Conservation (phyloP, 2,329 filamentous ascomycete species). For the Arthroderma sp. region DNA sequence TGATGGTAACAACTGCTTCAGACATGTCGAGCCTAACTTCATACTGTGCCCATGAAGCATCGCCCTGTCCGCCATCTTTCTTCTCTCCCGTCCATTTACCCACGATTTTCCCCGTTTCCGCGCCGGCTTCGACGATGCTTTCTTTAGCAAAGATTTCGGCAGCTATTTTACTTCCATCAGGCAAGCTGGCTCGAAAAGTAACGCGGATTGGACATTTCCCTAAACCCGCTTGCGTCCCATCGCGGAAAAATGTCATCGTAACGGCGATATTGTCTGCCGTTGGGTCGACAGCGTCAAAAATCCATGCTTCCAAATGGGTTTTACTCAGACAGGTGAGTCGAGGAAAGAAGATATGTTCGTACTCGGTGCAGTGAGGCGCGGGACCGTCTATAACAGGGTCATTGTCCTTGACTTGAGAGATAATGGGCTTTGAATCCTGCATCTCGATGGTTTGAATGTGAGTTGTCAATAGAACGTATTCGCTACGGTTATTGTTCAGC, state of each 20-base stretch:
- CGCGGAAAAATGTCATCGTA: conserved; percentile 6
- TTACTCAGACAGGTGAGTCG: neutral
- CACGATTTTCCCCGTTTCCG: neutral
- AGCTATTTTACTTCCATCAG: neutral
- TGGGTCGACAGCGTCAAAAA: conserved; percentile 4
- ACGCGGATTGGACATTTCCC: conserved; percentile 3
- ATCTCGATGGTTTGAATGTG: neutral
- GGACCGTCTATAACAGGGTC: neutral
- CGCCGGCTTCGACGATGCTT: neutral
- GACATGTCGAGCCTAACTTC: neutral
- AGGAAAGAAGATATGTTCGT: neutral
- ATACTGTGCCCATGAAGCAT: neutral
- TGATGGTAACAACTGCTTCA: neutral
- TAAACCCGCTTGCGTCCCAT: neutral
- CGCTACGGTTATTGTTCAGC: neutral
- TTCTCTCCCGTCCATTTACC: neutral
- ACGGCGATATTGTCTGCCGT: neutral
- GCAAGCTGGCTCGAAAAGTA: neutral
- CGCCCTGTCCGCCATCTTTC: neutral
- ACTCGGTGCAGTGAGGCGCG: neutral
- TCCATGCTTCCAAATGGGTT: conserved; percentile 4
- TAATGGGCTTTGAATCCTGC: neutral
- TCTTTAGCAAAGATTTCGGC: neutral
- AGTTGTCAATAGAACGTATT: too few species aligned
- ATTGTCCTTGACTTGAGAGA: neutral